Evolutionary conservation across 352 stramenopile genomes (phyloP).

Genomic region (Phytophthora vignae): DNA sequence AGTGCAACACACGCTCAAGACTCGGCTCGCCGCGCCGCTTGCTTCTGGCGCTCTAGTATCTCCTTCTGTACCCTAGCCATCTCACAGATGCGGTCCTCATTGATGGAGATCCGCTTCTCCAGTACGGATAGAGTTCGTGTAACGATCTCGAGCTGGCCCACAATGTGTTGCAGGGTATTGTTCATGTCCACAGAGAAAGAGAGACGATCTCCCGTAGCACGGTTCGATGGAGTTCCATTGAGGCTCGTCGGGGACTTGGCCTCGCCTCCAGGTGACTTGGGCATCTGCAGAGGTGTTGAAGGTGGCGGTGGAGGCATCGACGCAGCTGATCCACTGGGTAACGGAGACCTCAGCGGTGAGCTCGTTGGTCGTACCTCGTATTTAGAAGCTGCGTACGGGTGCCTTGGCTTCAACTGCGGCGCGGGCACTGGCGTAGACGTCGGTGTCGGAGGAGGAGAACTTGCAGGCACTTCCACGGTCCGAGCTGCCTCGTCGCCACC

Average conservation of each 20-base stretch:
- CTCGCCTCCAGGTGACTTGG: conserved; percentile 27
- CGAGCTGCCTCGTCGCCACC: neutral
- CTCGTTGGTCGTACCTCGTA: conserved; percentile 41
- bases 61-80: conserved; percentile 70
- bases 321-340: conserved; percentile 6
- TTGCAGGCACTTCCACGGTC: neutral
- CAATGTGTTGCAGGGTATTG: conserved; percentile 89
- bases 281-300: conserved; percentile 6
- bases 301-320: conserved; percentile 12
- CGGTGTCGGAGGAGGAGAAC: conserved; percentile 49
- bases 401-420: conserved; percentile 47
- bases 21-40: conserved; percentile 18
- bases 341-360: conserved; percentile 12
- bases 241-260: conserved; percentile 16
- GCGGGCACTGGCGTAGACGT: conserved; percentile 38
- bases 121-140: conserved; percentile 85
- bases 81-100: conserved; percentile 80
- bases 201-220: neutral
- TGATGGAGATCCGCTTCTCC: conserved; percentile 87
- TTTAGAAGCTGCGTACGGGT: conserved; percentile 47
- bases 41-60: conserved; percentile 58
- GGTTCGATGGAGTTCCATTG: conserved; percentile 16
- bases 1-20: conserved; percentile 13
- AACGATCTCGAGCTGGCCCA: conserved; percentile 91
- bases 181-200: conserved; percentile 33